A percentile compares a stretch with the other conserved stretches of the same genome.
Evolutionary conservation across 805 yeast genomes (phyloP).

Genomic region (Candida dendrica): DNA sequence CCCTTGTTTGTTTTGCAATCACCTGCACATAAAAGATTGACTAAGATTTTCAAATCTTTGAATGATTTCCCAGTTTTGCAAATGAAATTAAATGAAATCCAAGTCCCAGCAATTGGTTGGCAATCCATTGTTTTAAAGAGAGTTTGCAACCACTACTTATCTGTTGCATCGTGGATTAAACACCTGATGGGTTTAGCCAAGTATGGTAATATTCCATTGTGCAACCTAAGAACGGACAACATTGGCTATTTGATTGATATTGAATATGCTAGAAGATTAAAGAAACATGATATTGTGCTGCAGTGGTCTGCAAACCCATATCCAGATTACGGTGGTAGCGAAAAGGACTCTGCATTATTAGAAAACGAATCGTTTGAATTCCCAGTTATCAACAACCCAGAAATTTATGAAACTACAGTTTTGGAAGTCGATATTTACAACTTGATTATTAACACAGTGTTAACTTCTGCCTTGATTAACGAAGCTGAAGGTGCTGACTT

Average conservation of each 20-base stretch:
- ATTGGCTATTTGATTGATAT: constrained; percentile 77
- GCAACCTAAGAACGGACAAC: constrained; percentile 76
- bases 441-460: constrained; percentile 75
- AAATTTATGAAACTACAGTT: constrained; percentile 69
- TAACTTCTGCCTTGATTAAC: constrained; percentile 76
- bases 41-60: constrained; percentile 38
- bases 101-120: constrained; percentile 78
- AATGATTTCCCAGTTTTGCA: constrained; percentile 56
- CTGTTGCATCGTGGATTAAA: constrained; percentile 65
- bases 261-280: constrained; percentile 73
- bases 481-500: constrained; percentile 84
- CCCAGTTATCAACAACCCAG: constrained; percentile 70
- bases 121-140: constrained; percentile 59
- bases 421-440: constrained; percentile 76
- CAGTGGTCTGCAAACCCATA: constrained; percentile 89
- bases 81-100: constrained; percentile 49
- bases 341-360: constrained; percentile 44
- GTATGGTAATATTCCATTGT: constrained; percentile 77
- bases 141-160: constrained; percentile 62
- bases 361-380: constrained; percentile 58
- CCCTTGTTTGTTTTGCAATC: constrained; percentile 70
- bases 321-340: constrained; percentile 82
- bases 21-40: constrained; percentile 44
- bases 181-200: constrained; percentile 59
- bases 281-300: constrained; percentile 57